Evolutionary conservation across 202 grass and related monocot species (phyloP).

Genomic region (Panicum hallii): DNA sequence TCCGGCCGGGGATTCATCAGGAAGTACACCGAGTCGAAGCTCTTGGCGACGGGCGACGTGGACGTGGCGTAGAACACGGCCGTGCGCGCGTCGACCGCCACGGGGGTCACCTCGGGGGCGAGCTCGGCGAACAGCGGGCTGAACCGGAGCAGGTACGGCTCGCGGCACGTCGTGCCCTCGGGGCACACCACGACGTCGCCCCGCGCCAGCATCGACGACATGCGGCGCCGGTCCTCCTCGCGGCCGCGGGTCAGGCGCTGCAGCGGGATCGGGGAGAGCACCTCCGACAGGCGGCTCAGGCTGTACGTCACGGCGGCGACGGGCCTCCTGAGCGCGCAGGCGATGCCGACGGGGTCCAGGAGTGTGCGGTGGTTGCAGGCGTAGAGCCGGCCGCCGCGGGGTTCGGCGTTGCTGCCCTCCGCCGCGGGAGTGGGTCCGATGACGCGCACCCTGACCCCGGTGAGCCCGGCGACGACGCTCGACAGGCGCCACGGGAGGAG

Average conservation of each 20-base stretch:
- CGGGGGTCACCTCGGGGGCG: slow-evolving; percentile 52
- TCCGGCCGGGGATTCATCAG: slow-evolving; percentile 66
- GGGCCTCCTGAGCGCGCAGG: slow-evolving; percentile 45
- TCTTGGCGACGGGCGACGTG: slow-evolving; percentile 53
- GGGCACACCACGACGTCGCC: slow-evolving; percentile 73
- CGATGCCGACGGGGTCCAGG: slow-evolving; percentile 68
- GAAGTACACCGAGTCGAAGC: slow-evolving; percentile 73
- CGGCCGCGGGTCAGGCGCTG: slow-evolving; percentile 56
- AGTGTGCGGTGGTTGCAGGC: slow-evolving; percentile 85
- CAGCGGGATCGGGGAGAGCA: slow-evolving; percentile 64
- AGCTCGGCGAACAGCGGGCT: slow-evolving; percentile 74
- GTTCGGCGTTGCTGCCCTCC: no score
- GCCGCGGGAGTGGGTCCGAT: neutral
- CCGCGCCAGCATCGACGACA: slow-evolving; percentile 49
- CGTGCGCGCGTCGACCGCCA: slow-evolving; percentile 52
- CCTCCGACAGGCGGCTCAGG: slow-evolving; percentile 62
- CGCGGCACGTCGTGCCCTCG: slow-evolving; percentile 77
- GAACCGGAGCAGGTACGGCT: slow-evolving; percentile 73
- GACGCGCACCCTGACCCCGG: slow-evolving; percentile 52
- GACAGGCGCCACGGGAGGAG: slow-evolving; percentile 53
- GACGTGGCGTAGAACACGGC: slow-evolving; percentile 81
- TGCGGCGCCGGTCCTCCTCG: slow-evolving; percentile 57
- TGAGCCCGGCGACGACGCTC: slow-evolving; percentile 25
- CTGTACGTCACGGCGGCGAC: slow-evolving; percentile 65
- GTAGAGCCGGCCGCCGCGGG: slow-evolving; percentile 49